Evolutionary conservation across 129 eudicot genomes (phyloP).

Genomic region (Artemisia argyi): DNA sequence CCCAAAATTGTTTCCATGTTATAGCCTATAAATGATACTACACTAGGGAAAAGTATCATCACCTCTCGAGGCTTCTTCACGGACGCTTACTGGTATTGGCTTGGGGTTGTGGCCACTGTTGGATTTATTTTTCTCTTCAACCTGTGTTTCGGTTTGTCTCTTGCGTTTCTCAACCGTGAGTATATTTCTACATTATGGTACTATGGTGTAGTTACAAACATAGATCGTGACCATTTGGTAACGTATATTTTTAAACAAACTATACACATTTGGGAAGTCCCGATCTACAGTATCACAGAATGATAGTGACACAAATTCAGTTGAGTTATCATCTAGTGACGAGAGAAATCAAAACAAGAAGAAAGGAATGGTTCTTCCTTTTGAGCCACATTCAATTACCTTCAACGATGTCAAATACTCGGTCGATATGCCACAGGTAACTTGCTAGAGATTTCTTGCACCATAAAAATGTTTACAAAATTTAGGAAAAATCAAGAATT

Average conservation of each 20-base stretch:
- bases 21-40: slow-evolving; percentile 14
- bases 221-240: slow-evolving; percentile 4
- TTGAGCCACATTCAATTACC: slow-evolving; percentile 77
- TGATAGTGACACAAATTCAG: slow-evolving; percentile 12
- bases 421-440: slow-evolving; percentile 89
- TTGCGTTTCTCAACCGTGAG: slow-evolving; percentile 58
- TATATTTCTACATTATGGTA: slow-evolving; percentile 10
- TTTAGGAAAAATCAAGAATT: no score
- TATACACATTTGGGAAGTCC: slow-evolving; percentile 53
- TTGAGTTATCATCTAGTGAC: slow-evolving; percentile 30
- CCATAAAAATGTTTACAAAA: no score
- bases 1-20: neutral
- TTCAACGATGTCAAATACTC: slow-evolving; percentile 77
- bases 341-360: slow-evolving; percentile 29
- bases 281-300: slow-evolving; percentile 50
- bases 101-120: slow-evolving; percentile 45
- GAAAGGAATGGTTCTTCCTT: slow-evolving; percentile 81
- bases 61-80: slow-evolving; percentile 62
- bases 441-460: neutral
- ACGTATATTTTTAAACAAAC: neutral
- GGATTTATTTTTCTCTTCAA: slow-evolving; percentile 60
- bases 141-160: slow-evolving; percentile 43
- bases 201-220: neutral
- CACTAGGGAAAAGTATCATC: slow-evolving; percentile 48
- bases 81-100: slow-evolving; percentile 74